These are phyloP conservation scores for Ascobolus immersus DNA, from an alignment of 495 filamentous ascomycete genomes.

Conservation along the genomic window DNA sequence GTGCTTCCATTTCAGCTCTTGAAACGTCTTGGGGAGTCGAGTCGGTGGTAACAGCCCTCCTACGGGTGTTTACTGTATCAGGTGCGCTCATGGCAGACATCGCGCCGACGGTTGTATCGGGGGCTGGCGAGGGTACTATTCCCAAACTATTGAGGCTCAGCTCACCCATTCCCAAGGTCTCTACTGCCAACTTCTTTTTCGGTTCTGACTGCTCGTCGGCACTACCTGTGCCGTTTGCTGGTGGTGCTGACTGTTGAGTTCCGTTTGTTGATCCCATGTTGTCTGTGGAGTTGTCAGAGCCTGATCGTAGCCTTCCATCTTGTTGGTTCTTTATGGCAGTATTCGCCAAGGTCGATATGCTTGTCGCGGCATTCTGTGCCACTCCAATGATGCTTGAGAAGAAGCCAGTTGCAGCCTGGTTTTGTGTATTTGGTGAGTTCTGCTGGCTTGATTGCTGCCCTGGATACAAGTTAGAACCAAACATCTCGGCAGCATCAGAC, in stretches of 20 bases:
- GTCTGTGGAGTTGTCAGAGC: conserved; percentile 20
- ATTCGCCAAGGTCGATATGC: conserved; percentile 53
- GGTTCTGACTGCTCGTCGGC: conserved; percentile 18
- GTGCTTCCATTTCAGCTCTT: too few species aligned
- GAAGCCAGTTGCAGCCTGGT: conserved; percentile 31
- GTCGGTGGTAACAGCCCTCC: too few species aligned
- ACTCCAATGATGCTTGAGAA: conserved; percentile 83
- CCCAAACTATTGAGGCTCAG: conserved; percentile 34
- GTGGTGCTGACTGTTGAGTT: conserved; percentile 16
- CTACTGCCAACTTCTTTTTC: conserved; percentile 50
- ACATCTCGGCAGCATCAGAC: conserved; percentile 19
- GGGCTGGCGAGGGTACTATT: conserved; percentile 11
- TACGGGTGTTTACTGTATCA: too few species aligned
- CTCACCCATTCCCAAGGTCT: conserved; percentile 73
- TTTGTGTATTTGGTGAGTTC: background rate
- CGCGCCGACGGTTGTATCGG: too few species aligned
- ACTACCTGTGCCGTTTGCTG: conserved; percentile 11
- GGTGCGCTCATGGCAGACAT: too few species aligned
- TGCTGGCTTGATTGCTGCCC: conserved; percentile 18
- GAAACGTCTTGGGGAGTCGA: too few species aligned
- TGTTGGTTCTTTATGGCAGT: conserved; percentile 18
- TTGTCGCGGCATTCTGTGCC: conserved; percentile 81
- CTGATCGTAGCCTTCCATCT: conserved; percentile 18
- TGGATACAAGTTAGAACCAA: conserved; percentile 20
- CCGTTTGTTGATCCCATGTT: conserved; percentile 16